Evolutionary conservation across 1,284 basidiomycete species (phyloP).

Genomic region (Cystobasidiaceae sp.): DNA sequence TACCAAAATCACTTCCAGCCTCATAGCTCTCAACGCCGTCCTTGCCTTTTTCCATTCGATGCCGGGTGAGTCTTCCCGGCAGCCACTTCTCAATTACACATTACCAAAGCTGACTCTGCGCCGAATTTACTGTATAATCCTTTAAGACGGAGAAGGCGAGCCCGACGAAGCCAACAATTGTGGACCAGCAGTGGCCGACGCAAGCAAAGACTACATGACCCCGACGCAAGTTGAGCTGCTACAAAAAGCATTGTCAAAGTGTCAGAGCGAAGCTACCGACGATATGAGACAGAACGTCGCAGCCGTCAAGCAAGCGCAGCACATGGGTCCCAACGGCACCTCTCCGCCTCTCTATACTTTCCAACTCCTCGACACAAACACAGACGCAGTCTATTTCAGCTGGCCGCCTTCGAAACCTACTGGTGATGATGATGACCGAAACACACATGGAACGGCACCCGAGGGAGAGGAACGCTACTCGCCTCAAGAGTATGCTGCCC

Average conservation of each 20-base stretch:
- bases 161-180: slow-evolving; percentile 92
- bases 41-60: slow-evolving; percentile 93
- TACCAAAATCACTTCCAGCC: slow-evolving; percentile 88
- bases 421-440: slow-evolving; percentile 4
- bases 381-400: slow-evolving; percentile 63
- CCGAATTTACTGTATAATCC: neutral
- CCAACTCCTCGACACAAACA: slow-evolving; percentile 64
- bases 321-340: slow-evolving; percentile 34
- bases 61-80: slow-evolving; percentile 46
- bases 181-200: slow-evolving; percentile 50
- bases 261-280: slow-evolving; percentile 37
- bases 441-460: slow-evolving; percentile 30
- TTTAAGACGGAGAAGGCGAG: slow-evolving; percentile 53
- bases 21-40: slow-evolving; percentile 77
- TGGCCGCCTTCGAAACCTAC: slow-evolving; percentile 63
- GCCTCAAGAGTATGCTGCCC: slow-evolving; percentile 72
- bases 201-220: slow-evolving; percentile 33
- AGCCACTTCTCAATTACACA: neutral
- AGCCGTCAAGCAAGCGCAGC: slow-evolving; percentile 37
- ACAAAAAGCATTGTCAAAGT: slow-evolving; percentile 33
- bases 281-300: slow-evolving; percentile 7
- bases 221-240: slow-evolving; percentile 31
- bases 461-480: slow-evolving; percentile 58
- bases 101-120: no score
- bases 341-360: slow-evolving; percentile 58